Evolutionary conservation across 2,329 filamentous ascomycete genomes (phyloP), one percentile per base, ranked within the genome.

Genomic region (Cryphonectria nitschkei): DNA sequence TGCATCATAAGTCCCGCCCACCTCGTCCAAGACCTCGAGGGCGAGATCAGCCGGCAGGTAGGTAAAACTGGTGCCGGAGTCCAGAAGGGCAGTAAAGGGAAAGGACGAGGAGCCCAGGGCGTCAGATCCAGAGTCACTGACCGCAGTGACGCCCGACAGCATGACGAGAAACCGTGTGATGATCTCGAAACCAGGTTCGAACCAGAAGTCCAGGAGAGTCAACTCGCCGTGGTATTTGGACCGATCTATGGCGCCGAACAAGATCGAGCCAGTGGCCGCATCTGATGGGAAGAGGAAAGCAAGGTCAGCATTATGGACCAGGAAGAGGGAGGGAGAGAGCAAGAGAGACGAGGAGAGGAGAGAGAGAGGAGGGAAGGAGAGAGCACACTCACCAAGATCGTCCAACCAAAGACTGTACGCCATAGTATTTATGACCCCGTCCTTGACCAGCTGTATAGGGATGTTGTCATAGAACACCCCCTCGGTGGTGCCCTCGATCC

Each of bases 231-330:
- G 61, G 43, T 64, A 68, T 22, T 65, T 70, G 50, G 65, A 58
- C 32, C 62, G 46, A 37, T 70, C 65, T 5, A 70, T 60, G 60
- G 56, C 66, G 7, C 69, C 65, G 13, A 70, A 70, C 29, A 62
- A 39, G 37, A 70, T 61, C 13, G 52, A 68, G 11, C 69, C 65
- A 13, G n/a, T 61, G 6, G 54, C 22, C 14, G 66, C 54, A 13
- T 67, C 65, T 67, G 65, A 1, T 29, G 3, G 26, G 16, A 19
- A 9, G 34, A 43, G 34, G 37, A 41, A 34, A 41, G 16, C 1
- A 16, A 63, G 11, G 61, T 63, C 61, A 63, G 61, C n/a, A 8
- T 37, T 16, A 22, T 11, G 22, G 7, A 43, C 22, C 0, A 39
- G 43, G 37, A 43, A 43, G 13, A 11, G 8, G 11, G 8, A 11